Evolutionary conservation across 1,284 basidiomycete genomes (phyloP), one percentile per base, ranked within the genome.

Genomic region (Mrakiaceae sp.): DNA sequence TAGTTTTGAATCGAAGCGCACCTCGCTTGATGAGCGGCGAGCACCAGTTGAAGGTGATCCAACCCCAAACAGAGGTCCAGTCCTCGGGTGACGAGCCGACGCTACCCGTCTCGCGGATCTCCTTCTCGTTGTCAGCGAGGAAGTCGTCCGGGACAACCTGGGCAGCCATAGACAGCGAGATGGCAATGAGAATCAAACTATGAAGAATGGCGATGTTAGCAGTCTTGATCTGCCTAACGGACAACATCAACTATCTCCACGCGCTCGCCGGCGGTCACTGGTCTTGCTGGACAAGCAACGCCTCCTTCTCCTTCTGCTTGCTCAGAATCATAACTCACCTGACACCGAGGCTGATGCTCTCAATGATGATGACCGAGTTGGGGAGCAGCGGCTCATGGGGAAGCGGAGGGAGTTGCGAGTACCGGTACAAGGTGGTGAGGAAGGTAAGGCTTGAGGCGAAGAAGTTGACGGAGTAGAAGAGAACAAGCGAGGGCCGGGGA

Each of bases 11-110:
- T 3, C 63, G 62, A 7, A 66, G 58, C 14, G 16, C 2, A 16
- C 67, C 69, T 5, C 65, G 49, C 5, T 56, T 56, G 70, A 90
- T 83, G 58, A 90, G 78, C 0, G 85, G 83, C 70, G 84, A 82
- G 56, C 91, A 81, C 77, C 89, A 92, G 2, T 82, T 81, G 73
- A 90, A 90, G 1, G 82, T 84, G 61, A 83, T 78, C 86, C 88
- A 90, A n/a, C 83, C 79, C 81, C 84, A 87, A 12, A 91, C 76
- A n/a, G 80, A 16, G 9, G 51, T 49, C 46, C 27, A 16, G 40
- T 57, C 53, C 46, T 50, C 70, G 66, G 3, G 70, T 63, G n/a
- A 69, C 57, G 47, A 43, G 40, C 42, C 71, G 64, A 70, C 71
- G 48, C 14, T 49, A 43, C 43, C 62, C 42, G 7, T n/a, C 52